Evolutionary conservation across 768 basidiomycete genomes (phyloP), one percentile per base, ranked within the genome.

Genomic region (Pulveroboletus frians): DNA sequence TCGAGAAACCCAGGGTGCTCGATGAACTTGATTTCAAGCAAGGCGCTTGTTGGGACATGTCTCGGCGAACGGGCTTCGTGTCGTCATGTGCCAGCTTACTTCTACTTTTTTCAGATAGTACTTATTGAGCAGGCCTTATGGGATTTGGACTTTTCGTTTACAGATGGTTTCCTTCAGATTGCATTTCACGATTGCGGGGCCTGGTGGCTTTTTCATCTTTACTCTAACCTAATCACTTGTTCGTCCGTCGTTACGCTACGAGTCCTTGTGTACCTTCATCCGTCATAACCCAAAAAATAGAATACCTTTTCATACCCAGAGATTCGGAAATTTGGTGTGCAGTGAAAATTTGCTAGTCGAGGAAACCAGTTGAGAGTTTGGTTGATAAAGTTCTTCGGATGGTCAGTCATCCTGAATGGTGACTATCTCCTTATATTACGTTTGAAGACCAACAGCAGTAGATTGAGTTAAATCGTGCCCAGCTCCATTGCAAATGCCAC

Each of bases 401-500:
- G 14, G 15, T 34, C 32, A 4, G 9, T 8, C 27, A 11, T 35
- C n/a, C 6, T 27, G 10, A 9, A 3, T 5, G 15, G 18, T 11
- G 14, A n/a, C 26, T 15, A 37, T 18, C 18, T n/a, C n/a, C n/a
- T n/a, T 34, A 43, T 30, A 13, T 1, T 44, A 47, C 55, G 42
- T 20, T 2, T 36, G 36, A 18, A 21, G 9, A 5, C 9, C 3
- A 9, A 26, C 17, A 39, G n/a, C 26, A 20, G 18, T 13, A 15
- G 20, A 10, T 31, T 13, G 8, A 7, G 15, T 31, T 32, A 63
- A 11, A 62, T 1, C 68, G 81, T 69, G 71, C 81, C 80, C 27
- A 91, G 75, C 64, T 91, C 89, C 54, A 90, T 77, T 9, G 80
- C 86, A 62, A 85, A 88, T 1, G 85, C 88, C 23, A 86, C 81